Percentiles rank a stretch among this genome's conserved stretches.
Conservation (phyloP, 352 stramenopile genomes). For the Phytophthora europaea region DNA sequence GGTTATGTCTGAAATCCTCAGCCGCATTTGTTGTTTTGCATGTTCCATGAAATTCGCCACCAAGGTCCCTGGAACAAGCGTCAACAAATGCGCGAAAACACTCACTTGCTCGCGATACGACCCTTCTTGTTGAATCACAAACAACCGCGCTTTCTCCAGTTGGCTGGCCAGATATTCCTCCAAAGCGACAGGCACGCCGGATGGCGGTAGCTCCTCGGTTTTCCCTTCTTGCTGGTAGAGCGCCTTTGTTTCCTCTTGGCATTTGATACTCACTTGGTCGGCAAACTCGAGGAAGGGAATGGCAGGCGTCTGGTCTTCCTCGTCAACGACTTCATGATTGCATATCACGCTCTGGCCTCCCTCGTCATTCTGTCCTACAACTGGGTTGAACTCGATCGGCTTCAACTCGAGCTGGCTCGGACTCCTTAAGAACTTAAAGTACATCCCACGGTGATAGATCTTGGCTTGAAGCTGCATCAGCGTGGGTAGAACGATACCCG, state of each 20-base stretch:
- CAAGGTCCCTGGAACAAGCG: conserved; percentile 55
- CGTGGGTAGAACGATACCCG: conserved; percentile 38
- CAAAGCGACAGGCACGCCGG: conserved; percentile 73
- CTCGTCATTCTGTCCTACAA: conserved; percentile 17
- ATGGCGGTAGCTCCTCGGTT: conserved; percentile 69
- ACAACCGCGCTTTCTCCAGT: conserved; percentile 66
- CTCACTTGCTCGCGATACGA: conserved; percentile 72
- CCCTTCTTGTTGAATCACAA: conserved; percentile 62
- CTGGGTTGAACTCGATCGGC: conserved; percentile 43
- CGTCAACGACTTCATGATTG: conserved; percentile 56
- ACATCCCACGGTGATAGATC: conserved; percentile 67
- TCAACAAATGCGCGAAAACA: conserved; percentile 67
- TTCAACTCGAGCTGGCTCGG: conserved; percentile 57
- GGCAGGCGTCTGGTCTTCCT: conserved; percentile 38
- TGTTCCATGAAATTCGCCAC: conserved; percentile 50
- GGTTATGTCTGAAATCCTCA: conserved; percentile 16
- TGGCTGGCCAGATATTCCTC: conserved; percentile 77
- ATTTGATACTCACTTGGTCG: conserved; percentile 63
- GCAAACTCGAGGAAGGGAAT: conserved; percentile 64
- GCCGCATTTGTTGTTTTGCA: conserved; percentile 28
- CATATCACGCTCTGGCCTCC: conserved; percentile 31
- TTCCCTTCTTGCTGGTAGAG: conserved; percentile 75
- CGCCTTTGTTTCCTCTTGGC: conserved; percentile 61
- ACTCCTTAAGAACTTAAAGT: conserved; percentile 71
- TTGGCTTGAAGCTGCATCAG: conserved; percentile 69